Evolutionary conservation across 2,329 filamentous ascomycete species (phyloP).

Genomic region (Beauveria scarabaeidicola): DNA sequence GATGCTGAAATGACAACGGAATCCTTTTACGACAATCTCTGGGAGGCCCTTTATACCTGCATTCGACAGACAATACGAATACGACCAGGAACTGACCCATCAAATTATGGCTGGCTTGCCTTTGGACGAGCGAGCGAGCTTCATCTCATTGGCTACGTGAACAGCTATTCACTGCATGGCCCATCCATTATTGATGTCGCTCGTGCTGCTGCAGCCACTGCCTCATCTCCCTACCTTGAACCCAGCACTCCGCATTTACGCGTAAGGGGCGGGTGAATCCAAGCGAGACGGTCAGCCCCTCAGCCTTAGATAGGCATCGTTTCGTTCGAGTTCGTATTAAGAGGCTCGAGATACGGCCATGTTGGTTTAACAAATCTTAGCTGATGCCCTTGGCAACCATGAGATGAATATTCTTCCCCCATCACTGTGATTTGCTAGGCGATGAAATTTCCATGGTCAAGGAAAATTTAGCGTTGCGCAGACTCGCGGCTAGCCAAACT

Average conservation of each 20-base stretch:
- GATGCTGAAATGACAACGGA: not conserved
- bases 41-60: not conserved
- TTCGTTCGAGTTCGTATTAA: not conserved
- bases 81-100: not conserved
- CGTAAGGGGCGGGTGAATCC: not conserved
- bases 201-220: not conserved
- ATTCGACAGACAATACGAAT: constrained; percentile 5
- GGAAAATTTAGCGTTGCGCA: not conserved
- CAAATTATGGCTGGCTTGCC: not conserved
- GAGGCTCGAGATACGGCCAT: too few species aligned
- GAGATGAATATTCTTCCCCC: too few species aligned
- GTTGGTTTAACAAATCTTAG: not conserved
- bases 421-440: not conserved
- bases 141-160: not conserved
- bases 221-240: not conserved
- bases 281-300: not conserved
- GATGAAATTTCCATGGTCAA: not conserved
- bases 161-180: not conserved
- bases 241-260: not conserved
- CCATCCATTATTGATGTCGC: not conserved
- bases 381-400: not conserved
- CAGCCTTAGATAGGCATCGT: not conserved
- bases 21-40: not conserved
- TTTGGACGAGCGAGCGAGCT: not conserved
- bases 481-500: not conserved